Base-by-base conservation (phyloP, 2,329 filamentous ascomycete species). In the Pseudocercospora ulei region DNA sequence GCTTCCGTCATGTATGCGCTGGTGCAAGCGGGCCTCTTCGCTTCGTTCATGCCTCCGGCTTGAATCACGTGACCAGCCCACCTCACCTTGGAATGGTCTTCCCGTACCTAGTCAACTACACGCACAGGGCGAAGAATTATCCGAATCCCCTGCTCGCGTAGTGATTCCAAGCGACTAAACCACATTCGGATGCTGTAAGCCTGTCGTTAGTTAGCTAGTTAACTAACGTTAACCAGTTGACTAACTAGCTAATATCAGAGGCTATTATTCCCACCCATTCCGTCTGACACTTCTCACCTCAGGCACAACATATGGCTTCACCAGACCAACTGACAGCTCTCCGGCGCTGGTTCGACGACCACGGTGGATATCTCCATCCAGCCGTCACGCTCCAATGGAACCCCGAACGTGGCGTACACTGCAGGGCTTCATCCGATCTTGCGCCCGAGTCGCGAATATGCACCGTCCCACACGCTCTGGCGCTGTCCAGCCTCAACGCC, bases 1-100 rank as follows among this genome's bases (percentile, higher is more conserved):
- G 82, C 76, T 51, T 82, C 88, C 69, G 67, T 86, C 38, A 72
- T 87, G 62, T 98, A 98, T 65, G 82, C 76, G 2, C 60, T 82
- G 20, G 72, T 95, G 27, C 90, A 98, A 59, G 85, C 74, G 0
- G 80, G 75, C 5, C 65, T 98, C 26, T 98, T 85, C 66, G 80
- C 86, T 3, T 86, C 78, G 3, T 98, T 98, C 59, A 69, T 98
- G 33, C 90, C 90, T 3, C 90, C 90, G 26, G 90, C 90, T 5
- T 57, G 36, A 49, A 8, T 1, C 3, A n/a, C n/a, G n/a, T n/a
- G n/a, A n/a, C n/a, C n/a, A n/a, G n/a, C n/a, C n/a, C n/a, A n/a
- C n/a, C n/a, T n/a, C n/a, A n/a, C n/a, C n/a, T n/a, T n/a, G 7
- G 23, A 17, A 18, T 9, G 13, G 18, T 9, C 24, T 27, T 27